Evolutionary conservation across 176 grass and related monocot species (phyloP), one percentile per base, ranked within the genome.

Genomic region (Cenchrus fungigraminus): DNA sequence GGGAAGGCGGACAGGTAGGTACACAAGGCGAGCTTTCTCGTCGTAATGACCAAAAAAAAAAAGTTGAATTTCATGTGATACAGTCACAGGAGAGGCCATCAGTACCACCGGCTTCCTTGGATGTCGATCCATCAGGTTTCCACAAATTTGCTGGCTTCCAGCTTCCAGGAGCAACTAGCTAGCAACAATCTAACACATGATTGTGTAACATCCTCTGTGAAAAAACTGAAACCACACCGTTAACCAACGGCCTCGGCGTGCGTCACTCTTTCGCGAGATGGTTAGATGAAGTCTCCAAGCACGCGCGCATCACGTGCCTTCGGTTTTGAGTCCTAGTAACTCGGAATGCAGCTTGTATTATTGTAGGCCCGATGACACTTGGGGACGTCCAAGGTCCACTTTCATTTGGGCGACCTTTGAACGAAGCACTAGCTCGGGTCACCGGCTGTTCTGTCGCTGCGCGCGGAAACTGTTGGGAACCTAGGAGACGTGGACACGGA

Each of bases 1-100:
- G 50, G 13, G 82, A 85, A 85, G 73, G 13, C 9, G 73, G 62
- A 47, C 73, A 77, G 62, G 29, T 67, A 1, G 13, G 7, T 7
- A 0, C 6, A 16, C 31, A 84, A 17, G 46, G 7, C 20, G 6
- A 56, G 50, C 49, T 19, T 12, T 54, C 34, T 57, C 71, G 5
- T 4, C 14, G 5, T 53, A 7, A 44, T 17, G 9, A 29, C 1
- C 6, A 9, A 46, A n/a, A 74, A 53, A 44, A 53, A 15, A 4
- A 12, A 4, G 32, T 0, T 13, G 8, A 3, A 3, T 46, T 71
- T 32, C 73, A 12, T 60, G 17, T 58, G 53, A 57, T 12, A 12
- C 14, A 14, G 50, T 84, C 71, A 43, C 16, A 53, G 17, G 45
- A 40, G 56, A 12, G 12, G 12, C 25, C 81, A 40, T 65, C 46